phyloP scores from a whole-genome alignment of 768 basidiomycete species.

The Suillus subluteus region DNA sequence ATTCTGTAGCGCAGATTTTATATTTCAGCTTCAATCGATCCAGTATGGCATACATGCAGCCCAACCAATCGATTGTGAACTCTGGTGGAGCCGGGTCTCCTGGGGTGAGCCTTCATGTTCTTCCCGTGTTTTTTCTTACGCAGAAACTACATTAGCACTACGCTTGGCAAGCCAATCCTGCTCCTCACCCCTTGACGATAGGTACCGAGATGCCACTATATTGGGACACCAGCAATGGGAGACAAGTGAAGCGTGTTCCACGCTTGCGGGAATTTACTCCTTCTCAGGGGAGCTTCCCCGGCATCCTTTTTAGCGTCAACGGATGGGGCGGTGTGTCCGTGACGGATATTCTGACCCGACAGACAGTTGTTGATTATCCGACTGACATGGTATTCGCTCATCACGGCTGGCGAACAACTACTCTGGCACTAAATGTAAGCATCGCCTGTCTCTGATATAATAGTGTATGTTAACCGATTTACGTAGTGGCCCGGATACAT shows the following conservation, averaged over 20 bases:
- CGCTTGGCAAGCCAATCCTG: slow-evolving; percentile 14
- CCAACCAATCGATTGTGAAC: slow-evolving; percentile 12
- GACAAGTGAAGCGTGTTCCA: slow-evolving; percentile 24
- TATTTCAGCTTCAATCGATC: not conserved
- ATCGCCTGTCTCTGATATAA: not conserved
- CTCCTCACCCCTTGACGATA: slow-evolving; percentile 22
- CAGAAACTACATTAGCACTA: slow-evolving; percentile 18
- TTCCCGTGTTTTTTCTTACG: not conserved
- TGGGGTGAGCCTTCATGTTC: slow-evolving; percentile 8
- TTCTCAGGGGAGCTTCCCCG: slow-evolving; percentile 17
- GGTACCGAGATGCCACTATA: slow-evolving; percentile 23
- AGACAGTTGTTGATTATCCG: slow-evolving; percentile 19
- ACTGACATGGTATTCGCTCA: slow-evolving; percentile 22
- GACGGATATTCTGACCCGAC: slow-evolving; percentile 17
- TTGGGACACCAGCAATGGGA: slow-evolving; percentile 21
- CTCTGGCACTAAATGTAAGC: slow-evolving; percentile 25
- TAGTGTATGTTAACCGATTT: not conserved
- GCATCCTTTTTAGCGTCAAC: slow-evolving; percentile 21
- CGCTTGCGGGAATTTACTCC: slow-evolving; percentile 20
- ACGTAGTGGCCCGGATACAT: slow-evolving; percentile 31
- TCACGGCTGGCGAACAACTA: slow-evolving; percentile 25
- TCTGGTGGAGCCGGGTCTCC: slow-evolving; percentile 14
- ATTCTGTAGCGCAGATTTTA: not conserved
- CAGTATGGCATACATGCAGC: slow-evolving; percentile 15
- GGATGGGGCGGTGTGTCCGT: slow-evolving; percentile 26